Base-by-base conservation (phyloP, 1,284 basidiomycete species). In the Acaromyces ingoldii region DNA sequence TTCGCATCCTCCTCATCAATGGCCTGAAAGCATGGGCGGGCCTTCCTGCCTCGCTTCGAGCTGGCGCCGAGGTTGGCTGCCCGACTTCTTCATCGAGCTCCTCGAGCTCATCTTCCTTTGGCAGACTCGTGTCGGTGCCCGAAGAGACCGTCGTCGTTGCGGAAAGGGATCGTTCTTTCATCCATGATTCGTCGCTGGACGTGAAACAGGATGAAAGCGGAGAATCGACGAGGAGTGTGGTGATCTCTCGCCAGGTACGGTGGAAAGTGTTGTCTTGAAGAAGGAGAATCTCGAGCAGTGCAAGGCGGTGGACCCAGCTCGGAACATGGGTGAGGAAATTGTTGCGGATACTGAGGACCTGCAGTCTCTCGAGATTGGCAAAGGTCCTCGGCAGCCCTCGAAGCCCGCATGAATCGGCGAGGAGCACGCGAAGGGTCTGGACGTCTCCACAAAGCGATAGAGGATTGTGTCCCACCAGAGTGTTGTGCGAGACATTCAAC, bases 231-330 rank as follows among this genome's bases (percentile, higher is more conserved):
- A n/a, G n/a, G n/a, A n/a, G n/a, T n/a, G n/a, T n/a, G n/a, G n/a
- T 85, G 50, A 98, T 81, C 28, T 86, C 84, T 68, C 84, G 83
- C 91, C 92, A 96, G 2, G 90, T 87, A 3, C 87, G 86, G 59
- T 88, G 85, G 77, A 97, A 95, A 6, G 89, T 87, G 75, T 98
- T 98, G 28, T 86, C 88, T 64, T 97, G 93, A 26, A 98, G 83
- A 59, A 87, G 85, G 2, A 98, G 80, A 4, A 85, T 86, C 75
- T 93, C 89, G 43, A 98, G 81, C 34, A 83, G 82, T 17, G 83
- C 81, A 28, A 98, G 81, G 29, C 88, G 82, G 74, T 88, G 89
- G 38, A 98, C 80, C 93, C 95, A 98, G 57, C 87, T 84, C 3
- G 93, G 93, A 26, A 98, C 81, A n/a, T 85, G 83, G 62, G 88